A percentile compares a stretch with the other conserved stretches of the same genome.
Evolutionary conservation across 192 early-diverging fungal species (phyloP).

Genomic region (Dissophora globulifera): DNA sequence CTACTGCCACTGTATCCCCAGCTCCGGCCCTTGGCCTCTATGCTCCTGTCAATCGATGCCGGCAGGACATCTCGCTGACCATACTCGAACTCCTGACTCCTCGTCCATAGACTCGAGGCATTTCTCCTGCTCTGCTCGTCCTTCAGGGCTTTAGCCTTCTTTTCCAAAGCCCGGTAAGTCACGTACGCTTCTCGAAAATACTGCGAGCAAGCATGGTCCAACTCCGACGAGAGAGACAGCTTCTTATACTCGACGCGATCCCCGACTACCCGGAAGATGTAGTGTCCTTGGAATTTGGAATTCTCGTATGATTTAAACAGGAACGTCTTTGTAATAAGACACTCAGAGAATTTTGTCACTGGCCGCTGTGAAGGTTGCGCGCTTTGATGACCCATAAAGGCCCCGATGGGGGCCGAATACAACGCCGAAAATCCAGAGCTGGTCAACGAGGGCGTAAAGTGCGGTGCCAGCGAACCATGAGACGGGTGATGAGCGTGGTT

Average conservation of each 20-base stretch:
- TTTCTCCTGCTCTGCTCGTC: conserved; percentile 18
- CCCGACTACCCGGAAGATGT: conserved; percentile 31
- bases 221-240: conserved; percentile 8
- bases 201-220: conserved; percentile 24
- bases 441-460: conserved; percentile 11
- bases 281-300: conserved; percentile 29
- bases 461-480: background rate
- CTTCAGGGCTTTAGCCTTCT: conserved; percentile 14
- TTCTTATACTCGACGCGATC: conserved; percentile 38
- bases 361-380: background rate
- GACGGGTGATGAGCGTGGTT: background rate
- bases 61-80: background rate
- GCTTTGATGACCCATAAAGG: background rate
- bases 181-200: conserved; percentile 31
- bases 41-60: no score
- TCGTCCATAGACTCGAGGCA: background rate
- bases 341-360: background rate
- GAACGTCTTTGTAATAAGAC: conserved; percentile 19
- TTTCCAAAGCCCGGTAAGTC: conserved; percentile 29
- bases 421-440: background rate
- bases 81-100: background rate
- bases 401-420: background rate
- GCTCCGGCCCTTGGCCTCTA: no score
- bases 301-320: conserved; percentile 30
- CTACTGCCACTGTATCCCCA: background rate